These are phyloP conservation scores for Pseudogymnoascus pannorum DNA, from an alignment of 2,329 filamentous ascomycete species.

Conservation along the genomic window DNA sequence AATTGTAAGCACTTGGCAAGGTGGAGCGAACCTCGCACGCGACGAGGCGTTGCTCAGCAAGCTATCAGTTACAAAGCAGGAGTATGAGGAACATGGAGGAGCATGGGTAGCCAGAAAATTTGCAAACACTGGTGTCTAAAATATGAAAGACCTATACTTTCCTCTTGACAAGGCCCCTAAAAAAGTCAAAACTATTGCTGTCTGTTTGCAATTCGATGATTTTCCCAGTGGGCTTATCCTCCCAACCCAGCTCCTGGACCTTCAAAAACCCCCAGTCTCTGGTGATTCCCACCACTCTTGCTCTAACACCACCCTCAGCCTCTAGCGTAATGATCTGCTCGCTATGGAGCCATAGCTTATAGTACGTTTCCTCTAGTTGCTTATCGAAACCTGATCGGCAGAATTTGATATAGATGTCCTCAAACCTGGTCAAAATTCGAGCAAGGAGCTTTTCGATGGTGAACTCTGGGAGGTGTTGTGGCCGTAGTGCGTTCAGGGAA, in stretches of 20 bases:
- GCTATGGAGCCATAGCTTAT: conserved; percentile 78
- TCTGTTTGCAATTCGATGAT: conserved; percentile 86
- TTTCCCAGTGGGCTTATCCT: conserved; percentile 68
- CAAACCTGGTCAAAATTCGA: conserved; percentile 69
- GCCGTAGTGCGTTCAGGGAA: conserved; percentile 68
- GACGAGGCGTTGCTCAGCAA: conserved; percentile 57
- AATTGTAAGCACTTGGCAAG: conserved; percentile 75
- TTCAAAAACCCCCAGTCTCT: conserved; percentile 82
- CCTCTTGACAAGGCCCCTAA: conserved; percentile 74
- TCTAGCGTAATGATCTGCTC: conserved; percentile 68
- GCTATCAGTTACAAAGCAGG: conserved; percentile 72
- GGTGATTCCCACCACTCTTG: conserved; percentile 79
- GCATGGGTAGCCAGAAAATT: conserved; percentile 70
- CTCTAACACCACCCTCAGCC: conserved; percentile 65
- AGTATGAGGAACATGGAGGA: conserved; percentile 83
- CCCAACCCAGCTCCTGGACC: conserved; percentile 72
- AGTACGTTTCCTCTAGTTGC: conserved; percentile 69
- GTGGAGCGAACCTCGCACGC: conserved; percentile 69
- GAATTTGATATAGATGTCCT: conserved; percentile 70
- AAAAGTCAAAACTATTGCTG: conserved; percentile 98
- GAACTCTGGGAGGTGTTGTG: conserved; percentile 46
- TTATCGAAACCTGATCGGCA: conserved; percentile 65
- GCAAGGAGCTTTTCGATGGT: conserved; percentile 75
- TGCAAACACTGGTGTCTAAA: conserved; percentile 19
- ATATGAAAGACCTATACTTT: conserved; percentile 39